Conservation (phyloP, 345 rosid genomes). For the Boechera retrofracta region DNA sequence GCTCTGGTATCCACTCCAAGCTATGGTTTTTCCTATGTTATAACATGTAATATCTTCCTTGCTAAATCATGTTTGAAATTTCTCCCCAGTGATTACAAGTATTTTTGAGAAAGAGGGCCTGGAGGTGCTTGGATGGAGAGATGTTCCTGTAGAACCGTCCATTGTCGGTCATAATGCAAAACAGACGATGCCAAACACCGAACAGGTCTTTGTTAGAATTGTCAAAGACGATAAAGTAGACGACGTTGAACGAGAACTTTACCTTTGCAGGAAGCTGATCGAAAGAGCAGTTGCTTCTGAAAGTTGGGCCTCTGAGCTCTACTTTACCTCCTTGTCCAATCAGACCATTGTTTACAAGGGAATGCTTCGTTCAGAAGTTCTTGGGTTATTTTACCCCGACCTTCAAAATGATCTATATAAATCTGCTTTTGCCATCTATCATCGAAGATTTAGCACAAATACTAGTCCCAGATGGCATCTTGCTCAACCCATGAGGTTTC, state of each 20-base stretch:
- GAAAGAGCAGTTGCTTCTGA: slow-evolving; percentile 73
- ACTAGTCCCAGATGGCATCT: slow-evolving; percentile 99
- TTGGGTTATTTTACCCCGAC: slow-evolving; percentile 83
- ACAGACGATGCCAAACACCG: slow-evolving; percentile 90
- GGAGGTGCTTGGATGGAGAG: slow-evolving; percentile 99
- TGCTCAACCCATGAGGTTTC: slow-evolving; percentile 99
- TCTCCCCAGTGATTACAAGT: slow-evolving; percentile 66
- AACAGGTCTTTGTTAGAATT: slow-evolving; percentile 95
- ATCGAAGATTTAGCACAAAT: slow-evolving; percentile 95
- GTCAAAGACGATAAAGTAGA: slow-evolving; percentile 85
- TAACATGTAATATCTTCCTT: background rate
- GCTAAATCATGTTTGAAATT: slow-evolving; percentile 37
- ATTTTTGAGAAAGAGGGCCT: slow-evolving; percentile 92
- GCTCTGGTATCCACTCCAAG: slow-evolving; percentile 12
- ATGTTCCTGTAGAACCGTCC: slow-evolving; percentile 85
- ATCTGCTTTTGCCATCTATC: slow-evolving; percentile 95
- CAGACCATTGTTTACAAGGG: slow-evolving; percentile 98
- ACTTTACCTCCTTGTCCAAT: slow-evolving; percentile 94
- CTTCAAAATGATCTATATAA: slow-evolving; percentile 76
- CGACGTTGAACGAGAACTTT: slow-evolving; percentile 95
- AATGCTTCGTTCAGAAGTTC: slow-evolving; percentile 99
- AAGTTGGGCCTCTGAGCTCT: slow-evolving; percentile 88
- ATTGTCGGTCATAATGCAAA: slow-evolving; percentile 91
- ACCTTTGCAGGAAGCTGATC: slow-evolving; percentile 91
- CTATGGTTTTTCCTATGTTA: background rate